Evolutionary conservation across 1,284 basidiomycete genomes (phyloP), one percentile per base, ranked within the genome.

Genomic region (Cryptococcus sp.): DNA sequence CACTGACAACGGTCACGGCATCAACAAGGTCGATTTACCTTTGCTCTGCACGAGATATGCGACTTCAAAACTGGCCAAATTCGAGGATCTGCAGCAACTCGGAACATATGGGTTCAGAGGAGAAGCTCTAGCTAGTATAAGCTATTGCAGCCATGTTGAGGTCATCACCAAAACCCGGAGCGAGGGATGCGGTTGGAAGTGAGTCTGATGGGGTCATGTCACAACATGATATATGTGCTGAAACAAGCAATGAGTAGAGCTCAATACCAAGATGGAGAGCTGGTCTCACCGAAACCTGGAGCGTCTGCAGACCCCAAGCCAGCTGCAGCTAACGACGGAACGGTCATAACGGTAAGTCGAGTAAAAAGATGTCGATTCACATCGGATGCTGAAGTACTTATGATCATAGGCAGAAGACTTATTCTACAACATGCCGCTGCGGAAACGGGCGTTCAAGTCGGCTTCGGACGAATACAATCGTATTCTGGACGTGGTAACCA

Each of bases 71-170:
- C 81, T 99, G 11, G 83, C 86, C 0, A 84, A 85, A 0, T 99
- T 94, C 72, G 87, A 89, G 11, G 96, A 99, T 73, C 78, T 99
- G 47, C 85, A 87, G 43, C 83, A 81, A n/a, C 83, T 99, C 48
- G 83, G 85, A 3, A 99, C 96, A 0, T 99, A 97, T 77, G 96
- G 96, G 1, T 99, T 99, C 75, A 85, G 96, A 55, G 96, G 96
- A 34, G 96, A 99, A 78, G 96, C 96, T 0, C 81, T 99, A 22
- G 96, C 96, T 0, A 96, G 93, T 40, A 93, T 99, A 60, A 95
- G 93, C 29, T 93, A 96, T 78, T 92, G 97, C 51, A 88, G 93
- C 1, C 89, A 90, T 72, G 82, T 99, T 61, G 86, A 87, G 19
- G 89, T 99, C 10, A 80, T 91, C 15, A 96, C 93, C 5, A 99